Evolutionary conservation across 1,284 basidiomycete species (phyloP).

Genomic region (Ustilago loliicola): DNA sequence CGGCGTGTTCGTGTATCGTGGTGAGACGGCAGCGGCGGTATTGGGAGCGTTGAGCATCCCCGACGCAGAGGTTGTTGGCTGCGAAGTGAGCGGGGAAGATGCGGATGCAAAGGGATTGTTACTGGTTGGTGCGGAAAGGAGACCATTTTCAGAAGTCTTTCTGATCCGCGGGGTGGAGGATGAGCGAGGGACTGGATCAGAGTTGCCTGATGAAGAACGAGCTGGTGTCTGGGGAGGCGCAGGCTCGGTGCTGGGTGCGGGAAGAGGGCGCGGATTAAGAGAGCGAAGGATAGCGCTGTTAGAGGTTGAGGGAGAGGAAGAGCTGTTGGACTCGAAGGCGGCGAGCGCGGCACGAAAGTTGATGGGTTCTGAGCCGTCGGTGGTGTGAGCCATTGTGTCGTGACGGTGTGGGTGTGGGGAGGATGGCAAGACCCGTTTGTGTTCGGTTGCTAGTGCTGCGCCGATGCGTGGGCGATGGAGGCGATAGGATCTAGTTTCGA

Average conservation of each 20-base stretch:
- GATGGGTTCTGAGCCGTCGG: slow-evolving; percentile 31
- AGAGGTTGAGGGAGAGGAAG: neutral
- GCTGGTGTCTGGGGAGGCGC: slow-evolving; percentile 24
- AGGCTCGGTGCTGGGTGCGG: neutral
- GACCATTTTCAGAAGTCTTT: slow-evolving; percentile 14
- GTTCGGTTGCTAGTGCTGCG: neutral
- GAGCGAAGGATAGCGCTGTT: slow-evolving; percentile 10
- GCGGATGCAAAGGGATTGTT: slow-evolving; percentile 28
- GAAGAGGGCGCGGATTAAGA: slow-evolving; percentile 16
- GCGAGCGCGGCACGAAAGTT: slow-evolving; percentile 52
- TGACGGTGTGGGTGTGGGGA: neutral
- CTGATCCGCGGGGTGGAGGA: slow-evolving; percentile 37
- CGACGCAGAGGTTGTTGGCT: slow-evolving; percentile 24
- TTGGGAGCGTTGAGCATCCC: slow-evolving; percentile 33
- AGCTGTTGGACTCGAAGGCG: slow-evolving; percentile 34
- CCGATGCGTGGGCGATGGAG: neutral
- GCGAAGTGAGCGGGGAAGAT: neutral
- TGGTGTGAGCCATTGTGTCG: slow-evolving; percentile 20
- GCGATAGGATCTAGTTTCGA: neutral
- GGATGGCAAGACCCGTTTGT: neutral
- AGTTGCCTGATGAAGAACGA: slow-evolving; percentile 16
- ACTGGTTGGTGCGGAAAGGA: slow-evolving; percentile 8
- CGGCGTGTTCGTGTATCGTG: neutral
- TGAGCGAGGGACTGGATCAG: slow-evolving; percentile 35
- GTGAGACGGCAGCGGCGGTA: slow-evolving; percentile 1